A percentile compares a stretch with the other conserved stretches of the same genome.
Conservation (phyloP, 257 asterid species). For the Solanum pimpinellifolium region DNA sequence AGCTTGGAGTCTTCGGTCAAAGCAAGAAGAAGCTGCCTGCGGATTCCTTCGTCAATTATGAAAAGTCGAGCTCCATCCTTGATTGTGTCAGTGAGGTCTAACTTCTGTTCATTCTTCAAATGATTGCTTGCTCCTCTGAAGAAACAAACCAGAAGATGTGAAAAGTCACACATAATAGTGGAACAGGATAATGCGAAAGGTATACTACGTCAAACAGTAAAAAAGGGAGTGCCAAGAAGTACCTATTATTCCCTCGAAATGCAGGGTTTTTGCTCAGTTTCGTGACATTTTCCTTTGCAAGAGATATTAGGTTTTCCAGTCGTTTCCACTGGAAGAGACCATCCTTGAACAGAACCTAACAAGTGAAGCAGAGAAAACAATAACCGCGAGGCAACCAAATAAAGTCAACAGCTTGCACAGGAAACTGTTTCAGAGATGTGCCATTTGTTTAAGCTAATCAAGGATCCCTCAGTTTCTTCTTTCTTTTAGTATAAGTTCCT, state of each 20-base stretch:
- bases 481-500: not conserved
- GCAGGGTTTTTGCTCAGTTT: conserved; percentile 97
- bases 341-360: conserved; percentile 90
- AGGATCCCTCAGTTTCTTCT: not conserved
- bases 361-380: conserved; percentile 10
- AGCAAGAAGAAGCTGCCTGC: conserved; percentile 95
- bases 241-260: conserved; percentile 35
- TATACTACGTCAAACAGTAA: not conserved
- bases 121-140: conserved; percentile 44
- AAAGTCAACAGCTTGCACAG: not conserved
- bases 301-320: conserved; percentile 79
- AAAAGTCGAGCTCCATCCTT: conserved; percentile 97
- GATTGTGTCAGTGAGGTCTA: conserved; percentile 95
- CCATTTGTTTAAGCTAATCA: not conserved
- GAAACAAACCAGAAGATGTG: not conserved
- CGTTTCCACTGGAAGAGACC: conserved; percentile 99
- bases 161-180: not conserved
- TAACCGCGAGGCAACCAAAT: not conserved
- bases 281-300: conserved; percentile 94
- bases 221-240: not conserved
- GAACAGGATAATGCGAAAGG: not conserved
- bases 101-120: conserved; percentile 33
- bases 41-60: conserved; percentile 81
- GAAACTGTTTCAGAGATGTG: not conserved
- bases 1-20: conserved; percentile 98